Conservation (phyloP, 2,329 filamentous ascomycete species). For the Geosmithia putterillii region DNA sequence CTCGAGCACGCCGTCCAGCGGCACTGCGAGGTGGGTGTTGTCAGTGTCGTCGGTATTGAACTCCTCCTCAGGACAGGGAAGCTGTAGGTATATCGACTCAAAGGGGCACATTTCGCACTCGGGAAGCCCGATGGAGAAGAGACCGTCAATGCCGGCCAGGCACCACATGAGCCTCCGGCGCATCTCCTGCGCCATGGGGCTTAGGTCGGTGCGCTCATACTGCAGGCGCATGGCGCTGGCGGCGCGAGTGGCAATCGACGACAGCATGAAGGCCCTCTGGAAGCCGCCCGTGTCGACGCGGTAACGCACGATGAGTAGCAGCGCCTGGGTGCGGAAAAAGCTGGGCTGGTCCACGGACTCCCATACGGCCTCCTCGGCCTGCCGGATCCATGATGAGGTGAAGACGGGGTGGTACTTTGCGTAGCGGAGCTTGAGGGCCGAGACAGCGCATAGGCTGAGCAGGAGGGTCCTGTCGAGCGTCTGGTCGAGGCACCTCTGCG, state of each 20-base stretch:
- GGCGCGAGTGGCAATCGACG: slow-evolving; percentile 12
- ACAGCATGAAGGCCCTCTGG: slow-evolving; percentile 18
- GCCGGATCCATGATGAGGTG: slow-evolving; percentile 26
- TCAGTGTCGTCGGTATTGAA: slow-evolving; percentile 7
- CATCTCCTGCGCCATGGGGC: slow-evolving; percentile 11
- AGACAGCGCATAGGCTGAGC: slow-evolving; percentile 26
- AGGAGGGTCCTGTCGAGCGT: slow-evolving; percentile 30
- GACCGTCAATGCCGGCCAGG: slow-evolving; percentile 12
- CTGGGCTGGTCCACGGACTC: slow-evolving; percentile 31
- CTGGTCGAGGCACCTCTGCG: slow-evolving; percentile 34
- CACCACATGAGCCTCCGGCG: slow-evolving; percentile 16
- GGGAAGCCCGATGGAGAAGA: slow-evolving; percentile 15
- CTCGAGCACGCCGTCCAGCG: slow-evolving; percentile 4
- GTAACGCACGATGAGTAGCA: slow-evolving; percentile 15
- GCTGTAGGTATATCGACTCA: slow-evolving; percentile 8
- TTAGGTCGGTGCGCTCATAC: slow-evolving; percentile 13
- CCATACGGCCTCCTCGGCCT: slow-evolving; percentile 30
- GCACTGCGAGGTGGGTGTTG: neutral
- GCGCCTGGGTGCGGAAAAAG: slow-evolving; percentile 28
- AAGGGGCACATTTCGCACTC: slow-evolving; percentile 15
- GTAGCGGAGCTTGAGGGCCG: slow-evolving; percentile 19
- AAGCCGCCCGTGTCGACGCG: slow-evolving; percentile 15
- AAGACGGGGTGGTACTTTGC: slow-evolving; percentile 10
- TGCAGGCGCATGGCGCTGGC: slow-evolving; percentile 16
- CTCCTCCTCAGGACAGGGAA: slow-evolving; percentile 15